phyloP scores from a whole-genome alignment of 805 yeast genomes.

The Monosporozyma unispora region DNA sequence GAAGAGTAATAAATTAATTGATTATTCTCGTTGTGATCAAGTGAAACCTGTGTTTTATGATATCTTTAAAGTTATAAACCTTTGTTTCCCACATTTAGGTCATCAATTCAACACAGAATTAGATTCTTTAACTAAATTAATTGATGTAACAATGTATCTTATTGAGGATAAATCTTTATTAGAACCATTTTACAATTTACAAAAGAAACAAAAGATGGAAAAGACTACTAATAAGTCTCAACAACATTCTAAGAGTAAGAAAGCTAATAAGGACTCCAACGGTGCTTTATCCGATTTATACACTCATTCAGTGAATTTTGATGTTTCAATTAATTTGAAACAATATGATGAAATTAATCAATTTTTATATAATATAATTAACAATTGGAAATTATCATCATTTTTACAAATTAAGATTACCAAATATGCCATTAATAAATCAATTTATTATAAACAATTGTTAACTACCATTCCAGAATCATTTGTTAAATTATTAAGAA shows the following conservation, averaged over 20 bases:
- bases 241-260: constrained; percentile 19
- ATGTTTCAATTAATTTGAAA: constrained; percentile 31
- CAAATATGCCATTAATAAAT: constrained; percentile 35
- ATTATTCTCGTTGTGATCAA: constrained; percentile 30
- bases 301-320: constrained; percentile 54
- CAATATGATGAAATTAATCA: constrained; percentile 27
- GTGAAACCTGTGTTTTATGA: constrained; percentile 18
- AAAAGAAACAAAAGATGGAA: constrained; percentile 11
- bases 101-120: constrained; percentile 37
- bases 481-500: constrained; percentile 37
- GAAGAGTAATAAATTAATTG: constrained; percentile 32
- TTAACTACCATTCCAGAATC: constrained; percentile 23
- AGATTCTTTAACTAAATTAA: constrained; percentile 43
- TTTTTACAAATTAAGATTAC: constrained; percentile 55
- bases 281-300: constrained; percentile 57
- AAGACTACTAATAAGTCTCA: constrained; percentile 4
- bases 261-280: constrained; percentile 36
- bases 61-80: constrained; percentile 16
- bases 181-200: constrained; percentile 15
- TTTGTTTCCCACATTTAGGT: constrained; percentile 25
- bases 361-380: constrained; percentile 44
- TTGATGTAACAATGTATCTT: constrained; percentile 46
- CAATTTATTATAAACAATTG: constrained; percentile 26
- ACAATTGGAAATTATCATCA: constrained; percentile 45
- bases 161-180: constrained; percentile 28